phyloP scores from a whole-genome alignment of 164 flowering plant genomes.

The Nymphaea thermarum region DNA sequence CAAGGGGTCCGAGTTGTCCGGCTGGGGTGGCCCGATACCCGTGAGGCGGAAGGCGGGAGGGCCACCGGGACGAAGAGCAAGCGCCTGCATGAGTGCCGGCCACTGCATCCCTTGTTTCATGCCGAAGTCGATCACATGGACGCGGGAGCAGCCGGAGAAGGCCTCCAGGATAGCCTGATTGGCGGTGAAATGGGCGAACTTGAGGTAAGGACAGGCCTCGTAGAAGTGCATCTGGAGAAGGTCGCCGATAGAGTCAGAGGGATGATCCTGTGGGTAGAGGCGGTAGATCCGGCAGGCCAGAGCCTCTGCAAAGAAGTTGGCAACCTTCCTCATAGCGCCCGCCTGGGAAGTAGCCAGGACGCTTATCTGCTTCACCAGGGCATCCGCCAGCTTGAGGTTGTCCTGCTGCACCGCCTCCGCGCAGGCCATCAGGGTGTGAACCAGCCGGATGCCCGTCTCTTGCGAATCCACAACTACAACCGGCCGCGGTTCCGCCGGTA shows the following conservation, averaged over 20 bases:
- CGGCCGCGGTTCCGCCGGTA: slow-evolving; percentile 17
- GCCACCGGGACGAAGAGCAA: slow-evolving; percentile 63
- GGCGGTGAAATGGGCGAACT: slow-evolving; percentile 91
- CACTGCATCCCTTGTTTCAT: slow-evolving; percentile 79
- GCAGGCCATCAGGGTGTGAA: slow-evolving; percentile 74
- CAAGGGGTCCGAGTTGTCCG: slow-evolving; percentile 36
- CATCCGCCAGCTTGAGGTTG: slow-evolving; percentile 41
- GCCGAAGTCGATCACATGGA: slow-evolving; percentile 73
- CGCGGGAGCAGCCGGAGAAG: slow-evolving; percentile 43
- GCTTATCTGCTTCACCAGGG: slow-evolving; percentile 55
- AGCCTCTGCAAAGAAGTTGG: slow-evolving; percentile 60
- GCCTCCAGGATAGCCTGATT: slow-evolving; percentile 90
- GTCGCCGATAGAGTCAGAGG: slow-evolving; percentile 33
- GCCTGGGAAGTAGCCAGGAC: slow-evolving; percentile 58
- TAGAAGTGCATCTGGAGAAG: slow-evolving; percentile 74
- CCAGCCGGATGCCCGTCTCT: slow-evolving; percentile 58
- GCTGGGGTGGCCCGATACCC: slow-evolving; percentile 70
- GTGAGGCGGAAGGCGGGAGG: slow-evolving; percentile 63
- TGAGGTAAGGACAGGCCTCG: slow-evolving; percentile 74
- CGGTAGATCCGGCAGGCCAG: slow-evolving; percentile 58
- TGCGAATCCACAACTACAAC: slow-evolving; percentile 54
- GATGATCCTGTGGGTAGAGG: slow-evolving; percentile 17
- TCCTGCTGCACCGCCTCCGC: slow-evolving; percentile 70
- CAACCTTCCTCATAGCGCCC: slow-evolving; percentile 82
- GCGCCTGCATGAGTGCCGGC: slow-evolving; percentile 77